A percentile compares a stretch with the other conserved stretches of the same genome.
Evolutionary conservation across 345 rosid genomes (phyloP).

Genomic region (Dipteronia sinensis): DNA sequence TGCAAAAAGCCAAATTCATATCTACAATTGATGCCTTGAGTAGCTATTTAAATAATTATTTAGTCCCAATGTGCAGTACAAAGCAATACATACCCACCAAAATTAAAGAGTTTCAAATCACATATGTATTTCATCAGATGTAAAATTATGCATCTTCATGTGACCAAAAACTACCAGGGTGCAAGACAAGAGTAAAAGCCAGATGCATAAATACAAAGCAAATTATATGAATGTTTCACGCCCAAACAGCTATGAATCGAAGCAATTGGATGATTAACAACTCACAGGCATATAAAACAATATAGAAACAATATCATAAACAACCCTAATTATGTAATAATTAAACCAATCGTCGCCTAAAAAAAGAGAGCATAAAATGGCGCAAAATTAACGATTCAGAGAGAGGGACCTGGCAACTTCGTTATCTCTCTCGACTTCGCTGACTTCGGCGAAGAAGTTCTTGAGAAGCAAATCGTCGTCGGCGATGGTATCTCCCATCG

Average conservation of each 20-base stretch:
- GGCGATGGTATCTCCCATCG: conserved; percentile 54
- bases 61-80: neutral
- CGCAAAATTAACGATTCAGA: neutral
- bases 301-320: neutral
- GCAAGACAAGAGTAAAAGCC: neutral
- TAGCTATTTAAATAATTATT: neutral
- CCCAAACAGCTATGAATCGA: neutral
- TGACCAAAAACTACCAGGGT: neutral
- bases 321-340: conserved; percentile 37
- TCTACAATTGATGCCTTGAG: neutral
- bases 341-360: conserved; percentile 15
- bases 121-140: neutral
- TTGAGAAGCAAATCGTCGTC: conserved; percentile 86
- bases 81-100: neutral
- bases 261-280: neutral
- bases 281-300: neutral
- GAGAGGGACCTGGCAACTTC: conserved; percentile 78
- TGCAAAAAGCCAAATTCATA: neutral
- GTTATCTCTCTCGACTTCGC: conserved; percentile 95
- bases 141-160: neutral
- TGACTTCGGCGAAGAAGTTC: conserved; percentile 92
- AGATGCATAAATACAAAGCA: neutral
- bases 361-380: neutral
- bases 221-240: neutral
- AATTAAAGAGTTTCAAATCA: neutral